Evolutionary conservation across 1,284 basidiomycete species (phyloP).

Genomic region (Trichosporon inkin): DNA sequence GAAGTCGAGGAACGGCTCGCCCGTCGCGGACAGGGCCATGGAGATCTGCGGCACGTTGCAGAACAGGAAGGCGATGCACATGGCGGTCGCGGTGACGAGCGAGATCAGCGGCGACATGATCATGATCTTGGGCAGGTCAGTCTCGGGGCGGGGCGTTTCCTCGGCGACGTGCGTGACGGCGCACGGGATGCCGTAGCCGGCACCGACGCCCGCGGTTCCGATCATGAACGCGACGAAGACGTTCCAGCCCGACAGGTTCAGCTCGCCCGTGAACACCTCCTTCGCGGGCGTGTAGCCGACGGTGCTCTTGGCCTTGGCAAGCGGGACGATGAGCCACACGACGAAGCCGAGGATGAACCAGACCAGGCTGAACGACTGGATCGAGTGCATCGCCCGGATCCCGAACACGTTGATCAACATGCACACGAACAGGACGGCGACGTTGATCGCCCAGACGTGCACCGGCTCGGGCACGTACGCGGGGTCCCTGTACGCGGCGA

Average conservation of each 20-base stretch:
- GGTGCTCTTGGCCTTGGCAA: neutral
- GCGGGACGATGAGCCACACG: conserved; percentile 13
- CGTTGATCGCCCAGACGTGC: conserved; percentile 11
- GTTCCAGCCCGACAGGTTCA: conserved; percentile 5
- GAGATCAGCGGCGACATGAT: conserved; percentile 1
- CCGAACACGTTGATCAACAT: conserved; percentile 11
- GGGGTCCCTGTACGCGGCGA: neutral
- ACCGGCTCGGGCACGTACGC: neutral
- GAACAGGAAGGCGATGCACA: neutral
- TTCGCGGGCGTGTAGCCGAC: neutral
- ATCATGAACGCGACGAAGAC: conserved; percentile 12
- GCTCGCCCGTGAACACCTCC: neutral
- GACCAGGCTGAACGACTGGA: conserved; percentile 10
- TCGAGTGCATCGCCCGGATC: conserved; percentile 8
- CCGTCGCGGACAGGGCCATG: conserved; percentile 7
- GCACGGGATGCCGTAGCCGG: conserved; percentile 10
- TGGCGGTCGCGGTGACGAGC: conserved; percentile 5
- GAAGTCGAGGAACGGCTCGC: conserved; percentile 8
- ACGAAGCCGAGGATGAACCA: conserved; percentile 11
- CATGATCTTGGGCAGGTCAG: conserved; percentile 10
- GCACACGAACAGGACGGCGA: neutral
- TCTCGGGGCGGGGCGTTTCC: conserved; percentile 7
- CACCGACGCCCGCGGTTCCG: neutral
- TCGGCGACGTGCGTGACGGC: conserved; percentile 10
- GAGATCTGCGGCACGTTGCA: conserved; percentile 1